Base-by-base conservation (phyloP, 1,284 basidiomycete genomes). In the Xerocomus nothofagi region DNA sequence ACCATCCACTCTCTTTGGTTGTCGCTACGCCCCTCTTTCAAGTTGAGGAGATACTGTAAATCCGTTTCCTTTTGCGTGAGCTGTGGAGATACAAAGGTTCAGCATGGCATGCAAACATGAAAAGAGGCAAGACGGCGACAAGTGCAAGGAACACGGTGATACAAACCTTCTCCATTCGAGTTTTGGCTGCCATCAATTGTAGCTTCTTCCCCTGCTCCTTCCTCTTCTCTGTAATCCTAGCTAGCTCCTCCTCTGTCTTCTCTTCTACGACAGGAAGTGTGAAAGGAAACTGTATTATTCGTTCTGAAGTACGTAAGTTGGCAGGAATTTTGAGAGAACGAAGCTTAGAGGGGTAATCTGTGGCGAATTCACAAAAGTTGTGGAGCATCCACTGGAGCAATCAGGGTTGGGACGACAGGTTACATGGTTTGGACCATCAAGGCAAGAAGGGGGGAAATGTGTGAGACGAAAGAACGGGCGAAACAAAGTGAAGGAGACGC, bases 121-220 rank as follows among this genome's bases (percentile, higher is more conserved):
- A 10, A n/a, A n/a, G 4, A 14, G 17, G 15, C 11, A 20, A 4
- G 12, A 33, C 12, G 30, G 8, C 18, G 32, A 27, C 6, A 32
- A 31, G 10, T 1, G 27, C 11, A 20, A 26, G 24, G 39, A 14
- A 26, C 11, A 12, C 14, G 20, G 14, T 10, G 24, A 38, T 8
- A 2, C 67, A n/a, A 49, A 88, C 91, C 78, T 94, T 96, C 59
- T 98, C 93, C 56, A 83, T 73, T 10, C 96, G 73, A 55, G 87
- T 87, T 66, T 87, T 91, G 0, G 91, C 87, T n/a, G 93, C 91
- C 62, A 97, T 84, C 69, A 98, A 94, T 69, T 96, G 93, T 40
- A 99, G 66, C 60, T 93, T 86, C 49, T 82, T 78, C 0, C 93
- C 93, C 54, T 94, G 88, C 66, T 96, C 92, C 61, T 81, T 86